Conservation (phyloP, 192 early-diverging fungal genomes). For the Backusella westeae region DNA sequence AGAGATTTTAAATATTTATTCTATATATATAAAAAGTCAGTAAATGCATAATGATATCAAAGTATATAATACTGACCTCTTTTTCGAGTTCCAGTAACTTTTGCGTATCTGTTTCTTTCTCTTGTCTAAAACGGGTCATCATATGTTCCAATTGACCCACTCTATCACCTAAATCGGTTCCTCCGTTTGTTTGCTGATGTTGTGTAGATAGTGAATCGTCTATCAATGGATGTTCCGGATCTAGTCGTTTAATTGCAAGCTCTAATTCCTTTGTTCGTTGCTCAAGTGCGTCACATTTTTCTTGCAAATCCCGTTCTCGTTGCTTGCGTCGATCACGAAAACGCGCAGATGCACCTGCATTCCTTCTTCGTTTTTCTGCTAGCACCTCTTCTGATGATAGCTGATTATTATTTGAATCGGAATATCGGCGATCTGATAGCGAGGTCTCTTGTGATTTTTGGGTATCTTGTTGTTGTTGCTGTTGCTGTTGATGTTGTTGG, state of each 20-base stretch:
- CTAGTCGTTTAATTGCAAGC: slow-evolving; percentile 14
- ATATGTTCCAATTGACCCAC: slow-evolving; percentile 30
- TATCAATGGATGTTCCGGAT: slow-evolving; percentile 6
- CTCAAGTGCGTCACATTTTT: slow-evolving; percentile 53
- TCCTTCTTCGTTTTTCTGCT: slow-evolving; percentile 61
- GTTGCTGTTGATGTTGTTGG: slow-evolving; percentile 2
- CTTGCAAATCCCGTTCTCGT: slow-evolving; percentile 54
- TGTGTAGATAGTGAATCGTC: neutral
- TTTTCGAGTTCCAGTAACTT: slow-evolving; percentile 25
- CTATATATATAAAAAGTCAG: neutral
- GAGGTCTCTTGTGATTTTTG: neutral
- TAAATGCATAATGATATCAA: neutral
- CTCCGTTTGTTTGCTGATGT: neutral
- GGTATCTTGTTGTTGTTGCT: neutral
- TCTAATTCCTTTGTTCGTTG: slow-evolving; percentile 32
- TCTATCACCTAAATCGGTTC: slow-evolving; percentile 17
- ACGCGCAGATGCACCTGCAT: slow-evolving; percentile 61
- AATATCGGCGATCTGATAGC: neutral
- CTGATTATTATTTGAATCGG: slow-evolving; percentile 22
- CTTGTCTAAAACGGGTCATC: slow-evolving; percentile 20
- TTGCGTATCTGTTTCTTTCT: slow-evolving; percentile 19
- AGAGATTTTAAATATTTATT: slow-evolving; percentile 9
- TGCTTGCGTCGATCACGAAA: slow-evolving; percentile 66
- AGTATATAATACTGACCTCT: slow-evolving; percentile 13
- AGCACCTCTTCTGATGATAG: slow-evolving; percentile 46